These are phyloP conservation scores for Fusarium oligoseptatum DNA, from an alignment of 2,329 filamentous ascomycete species.

Conservation along the genomic window DNA sequence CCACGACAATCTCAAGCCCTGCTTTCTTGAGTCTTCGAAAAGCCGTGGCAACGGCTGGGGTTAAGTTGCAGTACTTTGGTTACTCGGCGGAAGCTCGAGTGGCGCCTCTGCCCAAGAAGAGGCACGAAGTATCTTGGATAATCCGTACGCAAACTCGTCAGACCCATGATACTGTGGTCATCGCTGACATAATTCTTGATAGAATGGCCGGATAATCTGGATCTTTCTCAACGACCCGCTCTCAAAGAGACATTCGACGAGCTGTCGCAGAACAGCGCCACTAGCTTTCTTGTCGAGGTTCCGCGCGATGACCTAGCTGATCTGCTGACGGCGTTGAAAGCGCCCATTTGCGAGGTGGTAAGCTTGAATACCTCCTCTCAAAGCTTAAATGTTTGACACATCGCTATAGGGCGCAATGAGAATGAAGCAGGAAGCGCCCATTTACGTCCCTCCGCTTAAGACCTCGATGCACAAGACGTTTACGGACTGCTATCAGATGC, in stretches of 20 bases:
- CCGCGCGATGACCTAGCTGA: background rate
- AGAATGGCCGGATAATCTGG: slow-evolving; percentile 19
- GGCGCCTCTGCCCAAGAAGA: slow-evolving; percentile 22
- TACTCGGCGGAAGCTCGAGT: slow-evolving; percentile 16
- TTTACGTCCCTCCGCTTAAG: slow-evolving; percentile 15
- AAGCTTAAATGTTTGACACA: background rate
- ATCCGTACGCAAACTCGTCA: slow-evolving; percentile 17
- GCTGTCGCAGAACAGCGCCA: background rate
- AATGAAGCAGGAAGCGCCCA: slow-evolving; percentile 22
- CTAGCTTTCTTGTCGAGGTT: slow-evolving; percentile 8
- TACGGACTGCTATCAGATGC: slow-evolving; percentile 34
- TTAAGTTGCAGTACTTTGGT: slow-evolving; percentile 32
- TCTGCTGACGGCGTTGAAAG: slow-evolving; percentile 23
- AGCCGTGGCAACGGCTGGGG: slow-evolving; percentile 24
- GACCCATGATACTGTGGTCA: background rate
- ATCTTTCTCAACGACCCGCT: background rate
- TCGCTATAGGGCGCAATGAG: slow-evolving; percentile 20
- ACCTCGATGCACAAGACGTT: slow-evolving; percentile 39
- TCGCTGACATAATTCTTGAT: background rate
- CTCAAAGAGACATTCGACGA: background rate
- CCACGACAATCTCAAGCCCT: slow-evolving; percentile 19
- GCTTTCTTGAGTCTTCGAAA: slow-evolving; percentile 28
- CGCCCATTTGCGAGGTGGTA: slow-evolving; percentile 41
- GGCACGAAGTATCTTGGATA: slow-evolving; percentile 36
- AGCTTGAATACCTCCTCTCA: background rate